These are phyloP conservation scores for Alternaria conjuncta DNA, from an alignment of 2,329 filamentous ascomycete genomes.

Conservation along the genomic window DNA sequence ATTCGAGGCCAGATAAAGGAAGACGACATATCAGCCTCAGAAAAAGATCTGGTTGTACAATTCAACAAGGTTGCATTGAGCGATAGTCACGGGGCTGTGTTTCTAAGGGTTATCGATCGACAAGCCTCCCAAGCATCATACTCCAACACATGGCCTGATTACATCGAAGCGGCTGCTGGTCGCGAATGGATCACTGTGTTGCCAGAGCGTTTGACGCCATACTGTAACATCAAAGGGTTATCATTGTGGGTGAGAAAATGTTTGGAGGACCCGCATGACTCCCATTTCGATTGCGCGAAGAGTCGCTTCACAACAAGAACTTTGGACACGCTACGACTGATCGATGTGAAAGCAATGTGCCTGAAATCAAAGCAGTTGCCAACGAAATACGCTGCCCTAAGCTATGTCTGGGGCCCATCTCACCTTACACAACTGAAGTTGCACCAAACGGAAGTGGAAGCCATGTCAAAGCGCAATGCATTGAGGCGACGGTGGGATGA, in stretches of 20 bases:
- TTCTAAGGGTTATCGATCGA: neutral
- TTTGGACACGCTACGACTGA: neutral
- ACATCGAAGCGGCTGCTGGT: neutral
- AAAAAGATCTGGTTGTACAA: neutral
- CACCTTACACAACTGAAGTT: neutral
- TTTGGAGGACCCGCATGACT: neutral
- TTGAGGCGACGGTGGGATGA: neutral
- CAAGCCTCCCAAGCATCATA: neutral
- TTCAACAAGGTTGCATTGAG: neutral
- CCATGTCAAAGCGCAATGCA: neutral
- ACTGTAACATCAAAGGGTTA: neutral
- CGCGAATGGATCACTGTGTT: neutral
- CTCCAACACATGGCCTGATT: neutral
- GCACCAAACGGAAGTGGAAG: neutral
- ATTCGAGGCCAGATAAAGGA: neutral
- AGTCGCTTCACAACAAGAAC: neutral
- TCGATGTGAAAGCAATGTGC: neutral
- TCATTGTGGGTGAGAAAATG: neutral
- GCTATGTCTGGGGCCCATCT: neutral
- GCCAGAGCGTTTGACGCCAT: neutral
- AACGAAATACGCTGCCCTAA: neutral
- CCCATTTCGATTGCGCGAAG: neutral
- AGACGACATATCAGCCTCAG: neutral
- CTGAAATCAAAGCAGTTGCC: neutral
- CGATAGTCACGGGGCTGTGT: neutral